phyloP scores from a whole-genome alignment of 208 protist genomes.

The Acanthamoeba lugdunensis region DNA sequence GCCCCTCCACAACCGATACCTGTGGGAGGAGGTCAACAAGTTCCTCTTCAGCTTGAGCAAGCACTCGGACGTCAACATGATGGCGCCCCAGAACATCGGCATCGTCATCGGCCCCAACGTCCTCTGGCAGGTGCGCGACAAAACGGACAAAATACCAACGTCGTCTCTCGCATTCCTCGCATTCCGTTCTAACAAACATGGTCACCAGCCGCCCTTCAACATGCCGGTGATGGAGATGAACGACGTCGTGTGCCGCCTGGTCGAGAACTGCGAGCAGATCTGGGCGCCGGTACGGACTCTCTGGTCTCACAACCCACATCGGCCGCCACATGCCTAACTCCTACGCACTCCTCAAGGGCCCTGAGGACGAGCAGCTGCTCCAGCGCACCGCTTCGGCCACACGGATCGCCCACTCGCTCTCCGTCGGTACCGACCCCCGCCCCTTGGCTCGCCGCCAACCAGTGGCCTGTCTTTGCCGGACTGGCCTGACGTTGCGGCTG shows the following conservation, averaged over 20 bases:
- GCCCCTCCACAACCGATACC: conserved; percentile 43
- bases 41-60: conserved; percentile 65
- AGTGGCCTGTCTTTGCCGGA: too few species aligned
- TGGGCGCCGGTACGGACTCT: conserved; percentile 36
- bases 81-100: conserved; percentile 71
- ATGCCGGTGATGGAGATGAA: conserved; percentile 75
- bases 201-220: conserved; percentile 37
- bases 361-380: conserved; percentile 30
- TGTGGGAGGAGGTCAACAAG: conserved; percentile 67
- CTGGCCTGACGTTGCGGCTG: neutral
- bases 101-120: conserved; percentile 74
- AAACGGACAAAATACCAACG: too few species aligned
- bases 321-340: too few species aligned
- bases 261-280: conserved; percentile 59
- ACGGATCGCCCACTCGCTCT: neutral
- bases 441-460: too few species aligned
- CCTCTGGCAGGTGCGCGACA: conserved; percentile 21
- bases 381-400: neutral
- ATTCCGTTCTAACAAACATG: neutral
- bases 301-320: too few species aligned
- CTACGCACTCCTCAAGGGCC: neutral
- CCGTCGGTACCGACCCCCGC: neutral
- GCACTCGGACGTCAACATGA: conserved; percentile 72
- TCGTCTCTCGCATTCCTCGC: neutral
- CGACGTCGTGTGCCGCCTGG: conserved; percentile 39